Evolutionary conservation across 2,329 filamentous ascomycete species (phyloP), one percentile per base, ranked within the genome.

Genomic region (Aaosphaeria arxii): DNA sequence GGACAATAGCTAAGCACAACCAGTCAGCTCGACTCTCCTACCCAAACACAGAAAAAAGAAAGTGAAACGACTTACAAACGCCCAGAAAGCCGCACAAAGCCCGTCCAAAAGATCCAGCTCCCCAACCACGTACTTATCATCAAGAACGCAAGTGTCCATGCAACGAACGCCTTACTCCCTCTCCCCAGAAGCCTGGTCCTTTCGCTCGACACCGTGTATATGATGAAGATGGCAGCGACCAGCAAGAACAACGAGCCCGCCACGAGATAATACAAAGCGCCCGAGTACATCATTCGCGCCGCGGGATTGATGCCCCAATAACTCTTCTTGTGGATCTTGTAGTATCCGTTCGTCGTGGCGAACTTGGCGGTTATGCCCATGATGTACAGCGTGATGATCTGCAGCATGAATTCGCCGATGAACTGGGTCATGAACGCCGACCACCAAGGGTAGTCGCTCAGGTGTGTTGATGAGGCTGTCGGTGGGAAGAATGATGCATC

Each of bases 351-450:
- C 2, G 5, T 9, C 4, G 45, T n/a, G 5, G 50, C 52, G 33
- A 53, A 53, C 33, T 48, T 44, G 7, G 45, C 50, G 4, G 52
- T 55, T 30, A 39, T 30, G 24, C 52, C 50, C 50, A 55, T 53
- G 17, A 48, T 42, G 39, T 48, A 50, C 6, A 50, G 30, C 7
- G 44, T 43, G 7, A 55, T 48, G 30, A 46, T 44, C 39, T 55
- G 52, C 6, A 55, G 40, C 7, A 51, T 30, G 33, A 53, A 48
- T 42, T 55, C 50, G 24, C 29, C 47, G 17, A 53, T 46, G 39
- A 50, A 53, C 40, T 53, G 51, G 4, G 48, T 44, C 48, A 53
- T 48, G 35, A 50, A 50, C 28, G 51, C 51, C 7, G 38, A 41
- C 42, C 48, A 48, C 51, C 51, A 53, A 13, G 45, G 48, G 40